Base-by-base conservation (phyloP, 805 yeast genomes). In the Yarrowia alimentaria region DNA sequence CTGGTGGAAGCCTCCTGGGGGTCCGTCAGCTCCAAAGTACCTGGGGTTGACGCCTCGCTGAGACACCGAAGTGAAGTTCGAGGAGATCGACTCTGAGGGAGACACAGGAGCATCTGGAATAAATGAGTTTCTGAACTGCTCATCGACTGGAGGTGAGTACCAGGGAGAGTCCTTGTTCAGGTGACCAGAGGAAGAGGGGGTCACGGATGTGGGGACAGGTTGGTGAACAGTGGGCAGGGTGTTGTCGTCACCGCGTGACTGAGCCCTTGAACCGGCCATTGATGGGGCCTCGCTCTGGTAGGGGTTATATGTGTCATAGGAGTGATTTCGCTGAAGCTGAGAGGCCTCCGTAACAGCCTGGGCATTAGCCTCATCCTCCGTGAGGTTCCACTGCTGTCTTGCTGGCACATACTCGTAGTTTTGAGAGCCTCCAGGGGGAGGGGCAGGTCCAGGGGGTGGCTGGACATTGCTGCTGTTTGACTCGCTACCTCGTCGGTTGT, bases 21-120 rank as follows among this genome's bases (percentile, higher is more conserved):
- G 50, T 9, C 37, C 50, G 12, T 30, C 37, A 30, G 35, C 37
- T 1, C 37, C 37, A 18, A 43, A 48, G 43, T 50, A 53, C 13
- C 52, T 30, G 9, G 57, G 57, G 31, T 53, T 57, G 29, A 48
- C 30, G 13, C 52, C 52, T 18, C 60, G 45, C 30, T 55, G 59
- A 18, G 59, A 56, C 38, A 57, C 50, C 12, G 58, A 54, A 3
- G 60, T 57, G 34, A 54, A 57, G 32, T 40, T 20, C 18, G 60
- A 57, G 18, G 53, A 32, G 25, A 55, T 56, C 12, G 59, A 54
- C 16, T 40, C 53, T 3, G 58, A 53, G 11, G 60, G 58, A 19
- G 54, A 51, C 17, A 19, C 40, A n/a, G 54, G 54, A 5, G 37
- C 37, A 9, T 43, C 50, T 16, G 50, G 50, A 12, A 43, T 43